These are phyloP conservation scores for Aspergillus carlsbadensis DNA, from an alignment of 495 filamentous ascomycete species.

Conservation along the genomic window DNA sequence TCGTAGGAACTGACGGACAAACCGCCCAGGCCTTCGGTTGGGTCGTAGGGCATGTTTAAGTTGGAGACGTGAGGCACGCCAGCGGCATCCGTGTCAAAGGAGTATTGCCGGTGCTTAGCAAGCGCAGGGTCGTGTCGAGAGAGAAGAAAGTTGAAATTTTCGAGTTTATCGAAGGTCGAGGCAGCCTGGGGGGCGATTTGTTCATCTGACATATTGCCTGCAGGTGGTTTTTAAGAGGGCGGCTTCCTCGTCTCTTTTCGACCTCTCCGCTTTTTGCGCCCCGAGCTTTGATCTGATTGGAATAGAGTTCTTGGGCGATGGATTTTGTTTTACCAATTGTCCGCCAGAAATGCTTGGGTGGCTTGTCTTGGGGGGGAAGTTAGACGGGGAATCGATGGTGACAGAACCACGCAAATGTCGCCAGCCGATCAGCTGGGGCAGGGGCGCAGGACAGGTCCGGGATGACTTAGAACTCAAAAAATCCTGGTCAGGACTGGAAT, in stretches of 20 bases:
- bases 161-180: conserved; percentile 39
- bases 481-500: conserved; percentile 14
- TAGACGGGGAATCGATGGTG: conserved; percentile 18
- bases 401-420: conserved; percentile 18
- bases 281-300: conserved; percentile 15
- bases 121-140: conserved; percentile 38
- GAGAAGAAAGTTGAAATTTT: conserved; percentile 46
- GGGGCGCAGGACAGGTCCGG: conserved; percentile 4
- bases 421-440: conserved; percentile 29
- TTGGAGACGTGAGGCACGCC: conserved; percentile 38
- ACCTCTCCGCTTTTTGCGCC: conserved; percentile 2
- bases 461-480: conserved; percentile 18
- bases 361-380: conserved; percentile 12
- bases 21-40: conserved; percentile 48
- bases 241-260: conserved; percentile 1
- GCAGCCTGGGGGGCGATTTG: conserved; percentile 28
- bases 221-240: conserved; percentile 21
- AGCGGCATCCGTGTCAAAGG: conserved; percentile 41
- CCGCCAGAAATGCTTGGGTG: conserved; percentile 15
- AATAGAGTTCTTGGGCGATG: conserved; percentile 15
- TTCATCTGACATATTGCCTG: conserved; percentile 42
- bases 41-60: conserved; percentile 46
- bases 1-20: conserved; percentile 52
- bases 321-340: conserved; percentile 15
- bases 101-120: conserved; percentile 42